These are phyloP conservation scores for Colletotrichum noveboracense DNA, from an alignment of 2,329 filamentous ascomycete species.

Conservation along the genomic window DNA sequence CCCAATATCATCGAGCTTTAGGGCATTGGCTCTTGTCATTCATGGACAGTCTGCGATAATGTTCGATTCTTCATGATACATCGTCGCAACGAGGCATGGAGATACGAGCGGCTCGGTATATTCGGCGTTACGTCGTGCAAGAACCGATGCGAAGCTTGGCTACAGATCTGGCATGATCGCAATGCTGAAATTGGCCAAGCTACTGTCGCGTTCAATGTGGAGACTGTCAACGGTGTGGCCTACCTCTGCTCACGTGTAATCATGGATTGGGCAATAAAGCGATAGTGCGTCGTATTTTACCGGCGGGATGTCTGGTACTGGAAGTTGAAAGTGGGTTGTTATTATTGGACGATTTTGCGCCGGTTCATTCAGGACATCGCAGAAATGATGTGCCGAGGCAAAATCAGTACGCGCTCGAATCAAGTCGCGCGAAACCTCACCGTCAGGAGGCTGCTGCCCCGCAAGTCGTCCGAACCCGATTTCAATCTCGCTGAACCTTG, in stretches of 20 bases:
- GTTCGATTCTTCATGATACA: neutral
- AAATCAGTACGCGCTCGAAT: conserved; percentile 6
- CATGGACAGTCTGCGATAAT: neutral
- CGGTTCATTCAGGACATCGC: neutral
- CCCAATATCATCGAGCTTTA: neutral
- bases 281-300: neutral
- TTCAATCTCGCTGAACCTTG: neutral
- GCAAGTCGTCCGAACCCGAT: neutral
- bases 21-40: neutral
- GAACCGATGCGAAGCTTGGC: neutral
- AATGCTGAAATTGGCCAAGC: neutral
- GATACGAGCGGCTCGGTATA: neutral
- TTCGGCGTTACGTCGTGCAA: neutral
- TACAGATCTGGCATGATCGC: neutral
- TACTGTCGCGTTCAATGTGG: neutral
- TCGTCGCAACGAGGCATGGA: neutral
- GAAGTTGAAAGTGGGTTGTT: neutral
- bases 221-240: neutral
- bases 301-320: neutral
- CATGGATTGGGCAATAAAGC: neutral
- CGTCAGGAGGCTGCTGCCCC: neutral
- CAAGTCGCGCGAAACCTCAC: neutral
- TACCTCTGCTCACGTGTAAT: neutral
- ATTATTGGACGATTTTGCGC: neutral
- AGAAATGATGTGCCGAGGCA: conserved; percentile 10